A percentile compares a stretch with the other conserved stretches of the same genome.
phyloP scores from a whole-genome alignment of 768 basidiomycete species.

The Hericium coralloides region DNA sequence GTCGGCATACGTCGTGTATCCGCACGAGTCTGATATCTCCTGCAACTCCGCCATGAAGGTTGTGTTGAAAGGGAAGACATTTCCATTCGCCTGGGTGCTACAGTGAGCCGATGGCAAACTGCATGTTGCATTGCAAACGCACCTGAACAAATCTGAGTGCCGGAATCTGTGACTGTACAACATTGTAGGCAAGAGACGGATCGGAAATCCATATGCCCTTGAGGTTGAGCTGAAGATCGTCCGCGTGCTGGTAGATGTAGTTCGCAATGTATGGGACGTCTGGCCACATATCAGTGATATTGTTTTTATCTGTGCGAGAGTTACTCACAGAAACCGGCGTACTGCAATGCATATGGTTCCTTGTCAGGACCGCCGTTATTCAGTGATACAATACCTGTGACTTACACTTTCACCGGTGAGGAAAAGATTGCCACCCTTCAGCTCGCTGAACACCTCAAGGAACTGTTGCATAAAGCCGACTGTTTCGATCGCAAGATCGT shows the following conservation, averaged over 20 bases:
- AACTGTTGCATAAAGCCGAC: constrained; percentile 60
- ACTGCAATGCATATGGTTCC: constrained; percentile 5
- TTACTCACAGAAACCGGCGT: constrained; percentile 26
- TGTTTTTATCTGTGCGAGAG: neutral
- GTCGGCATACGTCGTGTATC: constrained; percentile 26
- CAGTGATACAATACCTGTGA: neutral
- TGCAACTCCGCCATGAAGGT: constrained; percentile 41
- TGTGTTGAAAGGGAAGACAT: constrained; percentile 52
- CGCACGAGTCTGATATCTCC: constrained; percentile 24
- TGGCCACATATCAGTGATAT: constrained; percentile 18
- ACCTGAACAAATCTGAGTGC: constrained; percentile 55
- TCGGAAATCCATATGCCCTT: constrained; percentile 66
- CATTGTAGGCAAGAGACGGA: constrained; percentile 46
- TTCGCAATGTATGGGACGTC: constrained; percentile 31
- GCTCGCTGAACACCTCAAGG: constrained; percentile 57
- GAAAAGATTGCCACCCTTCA: constrained; percentile 65
- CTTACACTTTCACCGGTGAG: constrained; percentile 66
- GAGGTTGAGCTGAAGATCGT: constrained; percentile 40
- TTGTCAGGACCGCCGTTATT: neutral
- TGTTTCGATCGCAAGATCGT: constrained; percentile 44
- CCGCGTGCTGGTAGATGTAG: constrained; percentile 53
- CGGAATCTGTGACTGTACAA: constrained; percentile 63
- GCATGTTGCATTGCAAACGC: neutral
- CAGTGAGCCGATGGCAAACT: neutral
- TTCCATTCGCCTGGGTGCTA: constrained; percentile 36